phyloP scores from a whole-genome alignment of 1,284 basidiomycete genomes.

The Melampsora larici-populina region DNA sequence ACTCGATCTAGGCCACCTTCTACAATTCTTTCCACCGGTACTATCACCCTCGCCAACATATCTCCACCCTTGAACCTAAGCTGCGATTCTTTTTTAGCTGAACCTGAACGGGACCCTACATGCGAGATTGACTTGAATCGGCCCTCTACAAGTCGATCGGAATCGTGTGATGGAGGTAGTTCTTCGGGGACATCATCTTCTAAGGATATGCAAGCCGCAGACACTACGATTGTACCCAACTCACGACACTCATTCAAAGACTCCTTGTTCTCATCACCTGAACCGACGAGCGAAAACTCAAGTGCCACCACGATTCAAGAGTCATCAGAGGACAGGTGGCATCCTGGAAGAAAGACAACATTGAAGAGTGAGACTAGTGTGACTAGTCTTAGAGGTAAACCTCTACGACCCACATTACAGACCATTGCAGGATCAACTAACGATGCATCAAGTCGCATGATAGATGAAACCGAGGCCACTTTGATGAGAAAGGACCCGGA shows the following conservation, averaged over 20 bases:
- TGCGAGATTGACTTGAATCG: not conserved
- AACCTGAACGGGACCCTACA: not conserved
- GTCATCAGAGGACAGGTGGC: not conserved
- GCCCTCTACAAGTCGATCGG: not conserved
- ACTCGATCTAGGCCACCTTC: constrained; percentile 5
- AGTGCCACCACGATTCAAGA: not conserved
- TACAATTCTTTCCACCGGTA: not conserved
- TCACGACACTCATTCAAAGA: not conserved
- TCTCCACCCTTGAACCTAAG: too few relatives aligned
- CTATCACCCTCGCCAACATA: not conserved
- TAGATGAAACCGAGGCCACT: too few relatives aligned
- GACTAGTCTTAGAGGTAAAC: not conserved
- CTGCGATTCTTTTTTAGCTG: not conserved
- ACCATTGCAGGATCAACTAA: too few relatives aligned
- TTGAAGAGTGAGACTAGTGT: not conserved
- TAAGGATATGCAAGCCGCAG: not conserved
- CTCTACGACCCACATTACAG: too few relatives aligned
- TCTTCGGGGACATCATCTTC: not conserved
- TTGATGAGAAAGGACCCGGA: too few relatives aligned
- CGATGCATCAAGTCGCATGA: too few relatives aligned
- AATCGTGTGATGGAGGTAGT: not conserved
- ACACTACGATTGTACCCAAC: not conserved
- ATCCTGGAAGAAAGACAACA: not conserved
- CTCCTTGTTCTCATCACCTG: not conserved
- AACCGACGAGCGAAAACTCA: not conserved